Percentiles rank a stretch among this genome's conserved stretches.
Conservation (phyloP, 345 rosid species). For the Turritis glabra region DNA sequence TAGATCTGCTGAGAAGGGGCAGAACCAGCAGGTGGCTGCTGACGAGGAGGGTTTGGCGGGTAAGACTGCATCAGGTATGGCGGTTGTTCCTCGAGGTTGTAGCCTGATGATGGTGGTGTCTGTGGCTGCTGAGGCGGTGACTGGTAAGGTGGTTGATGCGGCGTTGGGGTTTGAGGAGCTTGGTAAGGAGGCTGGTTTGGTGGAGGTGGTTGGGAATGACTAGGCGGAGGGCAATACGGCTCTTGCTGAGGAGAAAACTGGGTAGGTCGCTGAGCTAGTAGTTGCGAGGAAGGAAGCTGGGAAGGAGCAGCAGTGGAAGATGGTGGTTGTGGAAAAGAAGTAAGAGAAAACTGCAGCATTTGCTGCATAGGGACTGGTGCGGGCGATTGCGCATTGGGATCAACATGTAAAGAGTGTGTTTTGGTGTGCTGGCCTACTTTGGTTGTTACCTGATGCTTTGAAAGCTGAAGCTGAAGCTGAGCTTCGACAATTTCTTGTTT, state of each 20-base stretch:
- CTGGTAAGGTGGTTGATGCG: conserved; percentile 55
- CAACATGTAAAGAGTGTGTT: conserved; percentile 40
- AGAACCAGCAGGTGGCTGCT: conserved; percentile 45
- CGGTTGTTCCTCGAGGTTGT: conserved; percentile 51
- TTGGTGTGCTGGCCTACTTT: conserved; percentile 49
- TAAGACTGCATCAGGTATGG: conserved; percentile 55
- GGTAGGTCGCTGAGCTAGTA: conserved; percentile 47
- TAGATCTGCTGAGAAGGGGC: conserved; percentile 50
- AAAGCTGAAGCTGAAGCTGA: conserved; percentile 54
- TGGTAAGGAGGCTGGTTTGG: conserved; percentile 57
- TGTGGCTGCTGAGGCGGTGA: conserved; percentile 35
- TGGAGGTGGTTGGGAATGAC: conserved; percentile 55
- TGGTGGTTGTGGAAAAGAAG: conserved; percentile 19
- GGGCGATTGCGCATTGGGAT: conserved; percentile 50
- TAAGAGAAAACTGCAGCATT: conserved; percentile 19
- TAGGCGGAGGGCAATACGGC: conserved; percentile 48
- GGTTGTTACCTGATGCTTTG: conserved; percentile 54
- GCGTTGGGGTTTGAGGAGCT: conserved; percentile 54
- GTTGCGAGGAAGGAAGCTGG: conserved; percentile 47
- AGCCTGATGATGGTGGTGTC: conserved; percentile 49
- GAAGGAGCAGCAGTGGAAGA: conserved; percentile 36
- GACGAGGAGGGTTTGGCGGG: conserved; percentile 51
- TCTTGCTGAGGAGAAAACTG: conserved; percentile 68
- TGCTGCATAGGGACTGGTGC: conserved; percentile 33
- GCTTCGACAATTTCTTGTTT: conserved; percentile 65